phyloP scores from a whole-genome alignment of 495 filamentous ascomycete genomes.

The Delitschia confertaspora region DNA sequence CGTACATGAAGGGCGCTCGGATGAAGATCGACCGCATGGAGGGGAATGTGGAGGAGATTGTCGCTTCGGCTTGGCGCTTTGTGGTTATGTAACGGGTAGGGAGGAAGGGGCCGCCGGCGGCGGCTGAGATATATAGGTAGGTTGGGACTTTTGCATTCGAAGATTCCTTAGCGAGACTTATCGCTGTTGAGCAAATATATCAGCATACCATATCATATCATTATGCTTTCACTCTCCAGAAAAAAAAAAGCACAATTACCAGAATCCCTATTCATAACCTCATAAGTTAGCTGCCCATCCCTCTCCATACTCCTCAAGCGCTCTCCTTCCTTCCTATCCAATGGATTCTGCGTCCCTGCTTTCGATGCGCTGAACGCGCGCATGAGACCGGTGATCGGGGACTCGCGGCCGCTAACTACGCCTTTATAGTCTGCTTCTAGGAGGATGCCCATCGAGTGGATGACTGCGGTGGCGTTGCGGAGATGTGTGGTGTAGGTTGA shows the following conservation, averaged over 20 bases:
- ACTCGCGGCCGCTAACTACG: constrained; percentile 72
- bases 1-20: constrained; percentile 81
- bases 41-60: constrained; percentile 62
- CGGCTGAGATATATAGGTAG: constrained; percentile 84
- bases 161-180: constrained; percentile 78
- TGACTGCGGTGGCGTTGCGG: constrained; percentile 65
- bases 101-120: constrained; percentile 72
- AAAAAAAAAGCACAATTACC: constrained; percentile 38
- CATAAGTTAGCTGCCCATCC: constrained; percentile 80
- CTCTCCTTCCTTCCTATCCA: constrained; percentile 48
- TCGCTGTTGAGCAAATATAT: constrained; percentile 37
- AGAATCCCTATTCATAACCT: constrained; percentile 93
- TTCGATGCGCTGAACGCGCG: constrained; percentile 66
- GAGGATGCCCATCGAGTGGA: constrained; percentile 93
- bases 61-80: constrained; percentile 81
- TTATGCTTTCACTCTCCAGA: constrained; percentile 17
- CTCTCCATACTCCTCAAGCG: constrained; percentile 53
- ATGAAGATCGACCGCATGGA: constrained; percentile 72
- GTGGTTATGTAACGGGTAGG: constrained; percentile 81
- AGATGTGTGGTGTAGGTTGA: constrained; percentile 65
- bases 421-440: constrained; percentile 97
- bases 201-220: neutral
- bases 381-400: constrained; percentile 60
- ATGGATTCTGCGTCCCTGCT: constrained; percentile 57
- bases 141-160: constrained; percentile 50